Evolutionary conservation across 2,329 filamentous ascomycete species (phyloP), one percentile per base, ranked within the genome.

Genomic region (Neonectria punicea): DNA sequence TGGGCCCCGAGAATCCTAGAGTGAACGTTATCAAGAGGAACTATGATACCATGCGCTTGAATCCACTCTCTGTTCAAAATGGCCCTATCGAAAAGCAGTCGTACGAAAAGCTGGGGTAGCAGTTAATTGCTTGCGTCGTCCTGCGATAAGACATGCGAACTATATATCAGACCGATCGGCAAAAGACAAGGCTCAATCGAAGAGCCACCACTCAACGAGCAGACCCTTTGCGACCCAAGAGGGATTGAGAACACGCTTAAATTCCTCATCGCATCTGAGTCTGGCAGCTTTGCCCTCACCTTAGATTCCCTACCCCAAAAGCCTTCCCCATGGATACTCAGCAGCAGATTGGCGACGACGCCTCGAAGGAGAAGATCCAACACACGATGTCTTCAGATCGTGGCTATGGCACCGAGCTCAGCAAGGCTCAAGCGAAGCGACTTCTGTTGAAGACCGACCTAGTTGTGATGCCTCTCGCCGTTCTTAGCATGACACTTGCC

Each of bases 401-500:
- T 7, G 28, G 47, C 28, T 16, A 34, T 34, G 47, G 4, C n/a
- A 18, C 47, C 13, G 46, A 58, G 20, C 3, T 68, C 22, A 65
- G 39, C 50, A 61, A 61, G 28, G 57, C 53, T 1, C 59, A 62
- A 9, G 66, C 66, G 8, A 64, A 58, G 20, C 61, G 64, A 9
- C 57, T 67, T 1, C 43, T 67, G 8, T 32, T 67, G 43, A 68
- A 68, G 47, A 68, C 67, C 2, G 67, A 68, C 25, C 36, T 68
- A 22, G 67, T 68, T 1, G 65, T 67, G 11, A 68, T 67, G 67
- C 65, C 65, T 2, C 39, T 68, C 41, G 65, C 61, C 13, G 36
- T 67, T 9, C 16, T 68, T 11, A 65, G 61, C 25, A 68, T 67
- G 67, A 68, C 67, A 18, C 51, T 67, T 5, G 67, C 65, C 2